Conservation (phyloP, 1,284 basidiomycete species). For the Apiotrichum mycotoxinovorans region DNA sequence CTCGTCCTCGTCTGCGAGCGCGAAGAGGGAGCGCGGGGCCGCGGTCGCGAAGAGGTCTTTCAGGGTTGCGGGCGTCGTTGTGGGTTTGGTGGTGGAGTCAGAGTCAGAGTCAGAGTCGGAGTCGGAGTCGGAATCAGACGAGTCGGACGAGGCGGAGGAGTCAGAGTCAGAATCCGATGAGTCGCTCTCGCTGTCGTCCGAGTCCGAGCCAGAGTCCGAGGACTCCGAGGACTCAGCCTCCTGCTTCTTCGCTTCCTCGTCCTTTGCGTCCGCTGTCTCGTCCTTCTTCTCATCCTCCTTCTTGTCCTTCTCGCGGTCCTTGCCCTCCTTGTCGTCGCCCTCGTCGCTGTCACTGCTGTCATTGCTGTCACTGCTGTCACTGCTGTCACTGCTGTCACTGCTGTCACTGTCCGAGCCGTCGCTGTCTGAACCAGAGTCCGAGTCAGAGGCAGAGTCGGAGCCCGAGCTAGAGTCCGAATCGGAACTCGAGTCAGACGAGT, state of each 20-base stretch:
- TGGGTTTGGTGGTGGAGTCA: too few species aligned
- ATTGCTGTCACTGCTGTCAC: not conserved
- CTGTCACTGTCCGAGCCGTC: not conserved
- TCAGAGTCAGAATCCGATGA: constrained; percentile 10
- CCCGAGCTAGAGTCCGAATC: not conserved
- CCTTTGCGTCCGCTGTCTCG: not conserved
- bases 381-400: not conserved
- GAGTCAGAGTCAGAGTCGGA: not conserved
- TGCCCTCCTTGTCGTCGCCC: not conserved
- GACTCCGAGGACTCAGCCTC: not conserved
- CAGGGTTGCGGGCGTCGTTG: constrained; percentile 15
- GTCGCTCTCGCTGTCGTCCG: constrained; percentile 12
- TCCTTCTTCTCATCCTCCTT: not conserved
- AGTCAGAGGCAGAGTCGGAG: constrained; percentile 4
- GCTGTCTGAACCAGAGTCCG: not conserved
- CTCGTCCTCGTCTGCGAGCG: not conserved
- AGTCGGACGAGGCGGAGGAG: constrained; percentile 4
- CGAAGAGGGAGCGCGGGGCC: constrained; percentile 10
- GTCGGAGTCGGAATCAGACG: constrained; percentile 2
- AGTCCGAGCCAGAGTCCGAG: constrained; percentile 6
- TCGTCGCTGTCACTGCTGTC: not conserved
- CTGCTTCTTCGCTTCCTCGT: not conserved
- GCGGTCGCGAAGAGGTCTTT: constrained; percentile 38
- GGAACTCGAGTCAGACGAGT: not conserved
- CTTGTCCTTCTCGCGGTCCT: not conserved